phyloP scores from a whole-genome alignment of 306 rosid species.

The Begonia peltatifolia region DNA sequence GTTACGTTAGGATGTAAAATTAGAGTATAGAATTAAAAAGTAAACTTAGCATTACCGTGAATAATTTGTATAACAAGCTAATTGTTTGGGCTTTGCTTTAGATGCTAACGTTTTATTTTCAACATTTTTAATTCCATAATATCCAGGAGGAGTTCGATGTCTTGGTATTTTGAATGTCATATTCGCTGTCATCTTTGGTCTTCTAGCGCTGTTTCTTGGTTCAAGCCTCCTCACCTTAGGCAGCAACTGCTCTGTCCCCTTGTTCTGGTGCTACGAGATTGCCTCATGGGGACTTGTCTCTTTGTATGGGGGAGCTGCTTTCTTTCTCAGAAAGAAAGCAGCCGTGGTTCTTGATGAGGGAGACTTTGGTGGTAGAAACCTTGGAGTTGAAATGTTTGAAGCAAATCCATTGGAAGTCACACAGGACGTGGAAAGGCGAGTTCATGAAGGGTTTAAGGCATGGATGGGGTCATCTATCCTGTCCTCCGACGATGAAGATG shows the following conservation, averaged over 20 bases:
- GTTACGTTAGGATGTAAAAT: too few relatives aligned
- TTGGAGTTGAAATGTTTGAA: slow-evolving; percentile 91
- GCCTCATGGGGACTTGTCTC: slow-evolving; percentile 69
- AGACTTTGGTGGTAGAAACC: slow-evolving; percentile 41
- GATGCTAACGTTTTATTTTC: too few relatives aligned
- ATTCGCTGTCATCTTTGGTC: slow-evolving; percentile 68
- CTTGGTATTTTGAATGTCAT: slow-evolving; percentile 64
- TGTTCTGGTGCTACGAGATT: slow-evolving; percentile 90
- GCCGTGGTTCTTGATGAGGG: slow-evolving; percentile 63
- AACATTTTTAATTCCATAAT: slow-evolving; percentile 10
- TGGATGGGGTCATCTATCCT: slow-evolving; percentile 97
- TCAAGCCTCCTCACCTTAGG: slow-evolving; percentile 79
- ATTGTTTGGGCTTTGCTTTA: too few relatives aligned
- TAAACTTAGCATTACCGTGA: too few relatives aligned
- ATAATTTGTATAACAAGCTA: too few relatives aligned
- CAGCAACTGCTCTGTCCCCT: slow-evolving; percentile 72
- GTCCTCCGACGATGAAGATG: slow-evolving; percentile 94
- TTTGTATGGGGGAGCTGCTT: slow-evolving; percentile 76
- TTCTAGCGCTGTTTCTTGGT: slow-evolving; percentile 87
- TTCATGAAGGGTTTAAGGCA: slow-evolving; percentile 75
- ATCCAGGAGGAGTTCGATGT: slow-evolving; percentile 88
- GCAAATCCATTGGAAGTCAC: slow-evolving; percentile 57
- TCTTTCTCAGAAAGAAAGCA: slow-evolving; percentile 66
- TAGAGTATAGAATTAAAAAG: too few relatives aligned
- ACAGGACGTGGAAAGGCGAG: slow-evolving; percentile 81